Evolutionary conservation across 768 basidiomycete genomes (phyloP).

Genomic region (Chlorophyllum brunneum): DNA sequence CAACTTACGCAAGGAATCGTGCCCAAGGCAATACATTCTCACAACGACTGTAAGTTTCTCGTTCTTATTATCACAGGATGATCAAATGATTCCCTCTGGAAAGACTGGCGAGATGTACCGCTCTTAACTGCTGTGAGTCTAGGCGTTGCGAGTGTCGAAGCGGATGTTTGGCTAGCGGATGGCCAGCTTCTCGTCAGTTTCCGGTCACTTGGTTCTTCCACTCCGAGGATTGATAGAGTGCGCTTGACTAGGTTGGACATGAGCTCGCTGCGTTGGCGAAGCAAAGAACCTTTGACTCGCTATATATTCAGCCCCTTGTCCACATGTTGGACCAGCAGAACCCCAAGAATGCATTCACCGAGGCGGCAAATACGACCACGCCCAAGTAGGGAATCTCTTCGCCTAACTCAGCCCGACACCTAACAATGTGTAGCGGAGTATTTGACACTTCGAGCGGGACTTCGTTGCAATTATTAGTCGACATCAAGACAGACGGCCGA

Average conservation of each 20-base stretch:
- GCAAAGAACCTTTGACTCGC: conserved; percentile 40
- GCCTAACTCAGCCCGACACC: neutral
- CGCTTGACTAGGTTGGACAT: conserved; percentile 37
- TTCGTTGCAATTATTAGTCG: conserved; percentile 45
- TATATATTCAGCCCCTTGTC: conserved; percentile 45
- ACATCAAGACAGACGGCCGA: conserved; percentile 50
- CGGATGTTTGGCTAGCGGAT: conserved; percentile 46
- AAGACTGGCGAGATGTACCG: conserved; percentile 53
- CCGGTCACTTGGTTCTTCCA: neutral
- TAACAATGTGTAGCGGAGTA: conserved; percentile 35
- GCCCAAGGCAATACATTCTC: conserved; percentile 48
- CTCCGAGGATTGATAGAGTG: neutral
- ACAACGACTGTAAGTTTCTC: conserved; percentile 45
- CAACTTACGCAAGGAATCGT: conserved; percentile 45
- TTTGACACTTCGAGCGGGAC: conserved; percentile 41
- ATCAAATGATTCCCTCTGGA: neutral
- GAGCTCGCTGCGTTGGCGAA: conserved; percentile 38
- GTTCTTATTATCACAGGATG: neutral
- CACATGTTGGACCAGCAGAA: conserved; percentile 38
- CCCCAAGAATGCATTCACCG: conserved; percentile 36
- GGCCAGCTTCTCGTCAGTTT: conserved; percentile 38
- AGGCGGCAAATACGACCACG: conserved; percentile 27
- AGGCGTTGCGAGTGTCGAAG: conserved; percentile 49
- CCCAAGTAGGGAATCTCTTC: conserved; percentile 31
- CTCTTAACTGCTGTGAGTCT: conserved; percentile 43